Percentiles rank a stretch among this genome's conserved stretches.
Evolutionary conservation across 441 rosid species (phyloP).

Genomic region (Euphorbia schlechtendalii): DNA sequence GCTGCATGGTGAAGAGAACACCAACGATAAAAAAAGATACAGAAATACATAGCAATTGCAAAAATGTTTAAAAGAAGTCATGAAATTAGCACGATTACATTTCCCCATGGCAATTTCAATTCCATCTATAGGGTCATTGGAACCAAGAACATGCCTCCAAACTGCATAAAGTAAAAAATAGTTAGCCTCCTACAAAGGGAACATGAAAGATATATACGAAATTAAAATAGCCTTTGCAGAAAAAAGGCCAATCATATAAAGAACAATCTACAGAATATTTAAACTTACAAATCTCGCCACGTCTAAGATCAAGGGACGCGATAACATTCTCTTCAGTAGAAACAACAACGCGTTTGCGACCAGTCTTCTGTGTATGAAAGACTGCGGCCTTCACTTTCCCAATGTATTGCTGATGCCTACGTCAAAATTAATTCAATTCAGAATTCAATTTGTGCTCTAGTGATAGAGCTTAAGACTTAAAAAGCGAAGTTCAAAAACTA

Average conservation of each 20-base stretch:
- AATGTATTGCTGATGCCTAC: constrained; percentile 82
- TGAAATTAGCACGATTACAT: constrained; percentile 36
- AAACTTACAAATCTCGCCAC: constrained; percentile 78
- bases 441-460: background rate
- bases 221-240: background rate
- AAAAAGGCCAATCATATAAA: background rate
- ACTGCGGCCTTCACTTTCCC: constrained; percentile 97
- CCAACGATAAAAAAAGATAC: background rate
- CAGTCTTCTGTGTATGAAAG: constrained; percentile 96
- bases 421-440: background rate
- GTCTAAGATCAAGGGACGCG: constrained; percentile 95
- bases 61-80: constrained; percentile 4
- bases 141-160: constrained; percentile 91
- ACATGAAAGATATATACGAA: background rate
- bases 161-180: constrained; percentile 41
- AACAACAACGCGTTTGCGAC: constrained; percentile 89
- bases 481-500: background rate
- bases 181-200: background rate
- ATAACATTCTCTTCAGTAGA: constrained; percentile 92
- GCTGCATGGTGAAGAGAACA: background rate
- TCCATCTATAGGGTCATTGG: constrained; percentile 61
- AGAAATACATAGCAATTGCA: background rate
- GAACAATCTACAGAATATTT: background rate
- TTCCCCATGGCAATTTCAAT: constrained; percentile 82
- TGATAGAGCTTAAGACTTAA: too few species aligned